Evolutionary conservation across 2,329 filamentous ascomycete genomes (phyloP).

Genomic region (Ophiostoma quercus): DNA sequence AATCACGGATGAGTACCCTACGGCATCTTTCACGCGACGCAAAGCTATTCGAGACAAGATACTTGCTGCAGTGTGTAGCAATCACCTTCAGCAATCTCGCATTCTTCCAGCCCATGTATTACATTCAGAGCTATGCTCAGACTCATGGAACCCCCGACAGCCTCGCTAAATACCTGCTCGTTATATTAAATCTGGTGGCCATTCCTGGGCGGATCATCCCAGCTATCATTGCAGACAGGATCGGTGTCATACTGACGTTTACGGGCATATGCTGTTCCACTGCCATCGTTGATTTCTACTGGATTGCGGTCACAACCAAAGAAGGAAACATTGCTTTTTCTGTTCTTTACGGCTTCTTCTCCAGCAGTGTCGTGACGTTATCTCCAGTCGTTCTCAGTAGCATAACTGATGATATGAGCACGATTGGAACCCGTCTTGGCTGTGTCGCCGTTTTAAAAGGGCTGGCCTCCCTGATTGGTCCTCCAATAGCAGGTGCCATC

Average conservation of each 20-base stretch:
- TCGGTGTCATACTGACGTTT: slow-evolving; percentile 35
- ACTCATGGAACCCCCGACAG: slow-evolving; percentile 19
- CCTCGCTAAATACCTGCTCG: slow-evolving; percentile 29
- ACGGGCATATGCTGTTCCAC: slow-evolving; percentile 30
- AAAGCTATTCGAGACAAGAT: slow-evolving; percentile 10
- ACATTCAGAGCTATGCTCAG: slow-evolving; percentile 23
- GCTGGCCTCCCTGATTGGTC: slow-evolving; percentile 19
- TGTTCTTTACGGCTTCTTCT: slow-evolving; percentile 33
- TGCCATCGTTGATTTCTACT: slow-evolving; percentile 33
- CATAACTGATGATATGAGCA: slow-evolving; percentile 22
- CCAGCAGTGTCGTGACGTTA: slow-evolving; percentile 30
- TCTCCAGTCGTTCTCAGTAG: slow-evolving; percentile 23
- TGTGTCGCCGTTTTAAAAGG: slow-evolving; percentile 22
- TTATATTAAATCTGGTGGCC: slow-evolving; percentile 35
- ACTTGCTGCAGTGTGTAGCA: slow-evolving; percentile 23
- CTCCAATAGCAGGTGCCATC: slow-evolving; percentile 25
- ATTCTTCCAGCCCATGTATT: slow-evolving; percentile 25
- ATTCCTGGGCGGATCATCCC: slow-evolving; percentile 34
- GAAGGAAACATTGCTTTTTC: slow-evolving; percentile 34
- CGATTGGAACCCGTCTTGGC: slow-evolving; percentile 23
- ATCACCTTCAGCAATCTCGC: slow-evolving; percentile 23
- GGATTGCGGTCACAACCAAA: slow-evolving; percentile 33
- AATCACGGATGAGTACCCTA: neutral
- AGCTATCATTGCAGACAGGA: slow-evolving; percentile 32
- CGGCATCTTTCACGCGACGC: slow-evolving; percentile 15